Conservation (phyloP, 352 stramenopile genomes). For the Phytophthora hybrid region DNA sequence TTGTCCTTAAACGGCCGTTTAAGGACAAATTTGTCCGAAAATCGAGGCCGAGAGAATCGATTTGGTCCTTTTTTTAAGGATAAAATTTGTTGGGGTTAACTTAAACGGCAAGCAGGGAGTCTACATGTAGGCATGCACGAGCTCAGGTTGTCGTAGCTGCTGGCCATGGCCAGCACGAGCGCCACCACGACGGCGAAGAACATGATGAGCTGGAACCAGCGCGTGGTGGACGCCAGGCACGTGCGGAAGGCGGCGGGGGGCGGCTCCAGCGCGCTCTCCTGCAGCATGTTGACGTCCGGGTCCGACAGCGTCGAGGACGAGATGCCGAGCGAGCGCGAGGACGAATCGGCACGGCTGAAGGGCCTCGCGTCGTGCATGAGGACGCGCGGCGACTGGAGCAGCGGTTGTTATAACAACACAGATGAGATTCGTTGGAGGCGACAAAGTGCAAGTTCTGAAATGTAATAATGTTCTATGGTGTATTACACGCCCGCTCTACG, state of each 20-base stretch:
- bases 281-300: slow-evolving; percentile 58
- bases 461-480: slow-evolving; percentile 21
- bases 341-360: slow-evolving; percentile 35
- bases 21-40: too few relatives aligned
- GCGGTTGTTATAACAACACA: slow-evolving; percentile 18
- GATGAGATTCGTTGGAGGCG: slow-evolving; percentile 20
- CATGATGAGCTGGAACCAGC: slow-evolving; percentile 90
- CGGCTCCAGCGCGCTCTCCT: slow-evolving; percentile 12
- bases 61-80: too few relatives aligned
- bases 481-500: slow-evolving; percentile 3
- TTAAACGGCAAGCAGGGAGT: too few relatives aligned
- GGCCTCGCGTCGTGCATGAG: slow-evolving; percentile 31
- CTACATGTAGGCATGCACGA: slow-evolving; percentile 15
- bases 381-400: slow-evolving; percentile 32
- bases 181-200: slow-evolving; percentile 76
- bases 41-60: too few relatives aligned
- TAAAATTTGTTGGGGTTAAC: too few relatives aligned
- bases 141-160: slow-evolving; percentile 80
- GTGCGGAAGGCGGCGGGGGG: slow-evolving; percentile 49
- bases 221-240: slow-evolving; percentile 80
- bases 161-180: slow-evolving; percentile 65
- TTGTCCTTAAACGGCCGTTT: too few relatives aligned
- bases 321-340: slow-evolving; percentile 45
- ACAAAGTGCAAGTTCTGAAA: slow-evolving; percentile 4
- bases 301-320: slow-evolving; percentile 53